phyloP scores from a whole-genome alignment of 768 basidiomycete species.

The Leccinellum luteum region DNA sequence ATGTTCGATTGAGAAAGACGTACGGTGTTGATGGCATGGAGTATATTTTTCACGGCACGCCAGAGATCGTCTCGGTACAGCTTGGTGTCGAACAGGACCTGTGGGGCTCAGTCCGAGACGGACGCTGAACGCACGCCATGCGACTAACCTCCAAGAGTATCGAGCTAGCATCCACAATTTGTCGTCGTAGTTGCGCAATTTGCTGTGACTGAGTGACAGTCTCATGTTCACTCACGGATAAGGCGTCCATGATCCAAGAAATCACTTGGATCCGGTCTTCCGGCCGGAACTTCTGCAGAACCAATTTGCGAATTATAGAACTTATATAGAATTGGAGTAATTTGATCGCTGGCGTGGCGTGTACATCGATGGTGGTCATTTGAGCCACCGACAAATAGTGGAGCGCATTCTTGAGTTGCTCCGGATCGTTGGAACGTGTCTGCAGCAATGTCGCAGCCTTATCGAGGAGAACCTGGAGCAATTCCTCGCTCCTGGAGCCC shows the following conservation, averaged over 20 bases:
- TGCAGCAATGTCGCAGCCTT: constrained; percentile 36
- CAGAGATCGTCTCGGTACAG: constrained; percentile 22
- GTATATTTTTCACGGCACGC: constrained; percentile 22
- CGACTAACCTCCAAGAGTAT: constrained; percentile 44
- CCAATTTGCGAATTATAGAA: constrained; percentile 42
- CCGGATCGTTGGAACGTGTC: constrained; percentile 27
- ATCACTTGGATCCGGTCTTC: constrained; percentile 47
- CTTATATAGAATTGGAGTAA: constrained; percentile 55
- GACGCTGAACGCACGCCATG: neutral
- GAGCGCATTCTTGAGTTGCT: constrained; percentile 36
- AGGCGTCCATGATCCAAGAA: constrained; percentile 42
- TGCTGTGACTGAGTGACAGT: constrained; percentile 24
- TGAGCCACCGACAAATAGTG: constrained; percentile 48
- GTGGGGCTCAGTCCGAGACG: neutral
- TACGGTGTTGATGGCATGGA: constrained; percentile 24
- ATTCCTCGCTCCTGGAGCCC: constrained; percentile 34
- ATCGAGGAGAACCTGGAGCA: constrained; percentile 41
- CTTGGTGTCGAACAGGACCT: constrained; percentile 26
- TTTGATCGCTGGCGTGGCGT: constrained; percentile 40
- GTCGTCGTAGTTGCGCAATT: constrained; percentile 39
- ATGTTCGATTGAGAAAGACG: constrained; percentile 11
- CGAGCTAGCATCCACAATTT: constrained; percentile 50
- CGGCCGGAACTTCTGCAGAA: constrained; percentile 43
- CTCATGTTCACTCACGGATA: constrained; percentile 38
- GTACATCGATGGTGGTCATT: constrained; percentile 41